Conservation (phyloP, 202 grass and related monocot species). For the Brachypodium distachyon region DNA sequence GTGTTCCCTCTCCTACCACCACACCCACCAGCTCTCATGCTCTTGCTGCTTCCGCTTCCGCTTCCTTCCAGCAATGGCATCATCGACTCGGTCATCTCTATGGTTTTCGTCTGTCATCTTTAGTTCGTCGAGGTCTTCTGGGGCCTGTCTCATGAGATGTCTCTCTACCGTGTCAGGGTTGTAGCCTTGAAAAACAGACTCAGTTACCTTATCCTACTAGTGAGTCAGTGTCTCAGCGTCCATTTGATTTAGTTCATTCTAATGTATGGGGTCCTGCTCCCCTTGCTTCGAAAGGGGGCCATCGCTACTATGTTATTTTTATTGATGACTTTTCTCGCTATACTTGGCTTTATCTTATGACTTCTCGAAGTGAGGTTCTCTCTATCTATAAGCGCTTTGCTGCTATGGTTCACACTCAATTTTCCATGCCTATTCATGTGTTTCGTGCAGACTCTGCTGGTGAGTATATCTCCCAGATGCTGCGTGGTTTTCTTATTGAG, state of each 20-base stretch:
- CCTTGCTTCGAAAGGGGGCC: not conserved
- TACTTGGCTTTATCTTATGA: not conserved
- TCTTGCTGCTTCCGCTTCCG: not conserved
- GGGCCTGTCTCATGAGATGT: not conserved
- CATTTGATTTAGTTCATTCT: not conserved
- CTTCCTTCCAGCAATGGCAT: not conserved
- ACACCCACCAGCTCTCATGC: not conserved
- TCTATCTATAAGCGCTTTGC: not conserved
- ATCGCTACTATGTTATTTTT: not conserved
- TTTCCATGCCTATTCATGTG: not conserved
- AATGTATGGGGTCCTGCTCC: not conserved
- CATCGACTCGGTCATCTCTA: not conserved
- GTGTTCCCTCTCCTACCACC: not conserved
- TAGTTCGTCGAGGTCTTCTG: not conserved
- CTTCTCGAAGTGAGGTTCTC: not conserved
- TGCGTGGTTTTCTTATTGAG: not conserved
- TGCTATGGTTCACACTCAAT: not conserved
- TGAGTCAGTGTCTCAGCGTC: not conserved
- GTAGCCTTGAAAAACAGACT: not conserved
- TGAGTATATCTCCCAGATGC: not conserved
- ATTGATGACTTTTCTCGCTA: not conserved
- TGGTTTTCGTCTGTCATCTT: not conserved
- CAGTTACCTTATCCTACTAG: not conserved
- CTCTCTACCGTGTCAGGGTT: not conserved
- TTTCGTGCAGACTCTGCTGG: not conserved